Conservation (phyloP, 2,329 filamentous ascomycete genomes). For the Penicillium hordei region DNA sequence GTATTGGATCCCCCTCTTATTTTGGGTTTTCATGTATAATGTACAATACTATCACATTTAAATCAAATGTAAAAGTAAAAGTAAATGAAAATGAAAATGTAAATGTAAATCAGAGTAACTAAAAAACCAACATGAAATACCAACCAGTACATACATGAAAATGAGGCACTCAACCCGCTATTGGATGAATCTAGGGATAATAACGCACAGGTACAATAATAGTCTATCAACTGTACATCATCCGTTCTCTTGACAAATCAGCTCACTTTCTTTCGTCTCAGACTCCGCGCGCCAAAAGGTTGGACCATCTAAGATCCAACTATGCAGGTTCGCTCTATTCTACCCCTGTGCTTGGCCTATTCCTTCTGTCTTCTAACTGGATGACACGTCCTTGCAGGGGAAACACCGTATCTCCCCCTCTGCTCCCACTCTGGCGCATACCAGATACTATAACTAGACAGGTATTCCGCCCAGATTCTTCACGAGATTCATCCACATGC, state of each 20-base stretch:
- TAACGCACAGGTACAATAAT: conserved; percentile 12
- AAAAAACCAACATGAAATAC: no score
- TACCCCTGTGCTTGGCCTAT: conserved; percentile 11
- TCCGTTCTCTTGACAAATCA: conserved; percentile 14
- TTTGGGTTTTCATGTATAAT: neutral
- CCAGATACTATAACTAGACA: conserved; percentile 30
- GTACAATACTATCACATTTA: neutral
- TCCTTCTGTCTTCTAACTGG: conserved; percentile 17
- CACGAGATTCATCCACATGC: conserved; percentile 37
- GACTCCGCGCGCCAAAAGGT: conserved; percentile 18
- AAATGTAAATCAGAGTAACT: no score
- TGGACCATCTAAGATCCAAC: conserved; percentile 28
- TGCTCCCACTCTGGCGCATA: conserved; percentile 21
- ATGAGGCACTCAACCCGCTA: neutral
- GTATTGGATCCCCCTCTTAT: neutral
- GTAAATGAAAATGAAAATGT: no score
- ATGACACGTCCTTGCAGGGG: conserved; percentile 21
- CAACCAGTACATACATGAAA: neutral
- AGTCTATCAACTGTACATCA: conserved; percentile 7
- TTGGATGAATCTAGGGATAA: conserved; percentile 24
- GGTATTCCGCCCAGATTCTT: conserved; percentile 32
- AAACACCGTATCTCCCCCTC: conserved; percentile 10
- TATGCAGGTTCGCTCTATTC: conserved; percentile 23
- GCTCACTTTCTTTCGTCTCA: conserved; percentile 7
- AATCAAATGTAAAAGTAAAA: neutral